A percentile compares a stretch with the other conserved stretches of the same genome.
phyloP scores from a whole-genome alignment of 306 rosid genomes.

The Macrotyloma uniflorum region DNA sequence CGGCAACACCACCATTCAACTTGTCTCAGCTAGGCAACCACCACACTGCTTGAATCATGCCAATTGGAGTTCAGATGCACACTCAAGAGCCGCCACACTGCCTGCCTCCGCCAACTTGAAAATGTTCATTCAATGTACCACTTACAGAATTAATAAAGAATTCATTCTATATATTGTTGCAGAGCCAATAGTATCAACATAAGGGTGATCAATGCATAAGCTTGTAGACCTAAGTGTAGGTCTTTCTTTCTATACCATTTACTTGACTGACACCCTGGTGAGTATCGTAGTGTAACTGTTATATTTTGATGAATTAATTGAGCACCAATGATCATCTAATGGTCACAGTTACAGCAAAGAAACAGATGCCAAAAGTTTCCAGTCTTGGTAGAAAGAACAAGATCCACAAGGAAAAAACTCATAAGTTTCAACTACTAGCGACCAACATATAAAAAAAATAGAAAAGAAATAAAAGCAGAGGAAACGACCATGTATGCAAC shows the following conservation, averaged over 20 bases:
- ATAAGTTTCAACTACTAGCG: neutral
- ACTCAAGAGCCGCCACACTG: too few relatives aligned
- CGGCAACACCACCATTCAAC: too few relatives aligned
- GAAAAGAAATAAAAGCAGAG: neutral
- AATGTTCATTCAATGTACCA: too few relatives aligned
- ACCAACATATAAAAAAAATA: neutral
- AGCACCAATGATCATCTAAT: neutral
- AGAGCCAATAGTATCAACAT: neutral
- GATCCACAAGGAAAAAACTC: neutral
- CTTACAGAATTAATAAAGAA: neutral
- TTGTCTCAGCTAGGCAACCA: too few relatives aligned
- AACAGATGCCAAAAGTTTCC: constrained; percentile 3
- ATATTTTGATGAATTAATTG: neutral
- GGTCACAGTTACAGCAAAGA: neutral
- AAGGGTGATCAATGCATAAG: neutral
- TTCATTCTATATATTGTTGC: neutral
- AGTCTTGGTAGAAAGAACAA: neutral
- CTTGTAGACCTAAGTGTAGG: neutral
- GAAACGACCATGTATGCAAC: constrained; percentile 38
- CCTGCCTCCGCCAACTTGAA: too few relatives aligned
- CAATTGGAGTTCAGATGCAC: too few relatives aligned
- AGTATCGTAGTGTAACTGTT: neutral
- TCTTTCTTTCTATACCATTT: neutral
- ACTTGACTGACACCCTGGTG: neutral
- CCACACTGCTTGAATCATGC: too few relatives aligned